Percentiles rank a stretch among this genome's conserved stretches.
Evolutionary conservation across 2,329 filamentous ascomycete species (phyloP).

Genomic region (Escovopsis weberi): DNA sequence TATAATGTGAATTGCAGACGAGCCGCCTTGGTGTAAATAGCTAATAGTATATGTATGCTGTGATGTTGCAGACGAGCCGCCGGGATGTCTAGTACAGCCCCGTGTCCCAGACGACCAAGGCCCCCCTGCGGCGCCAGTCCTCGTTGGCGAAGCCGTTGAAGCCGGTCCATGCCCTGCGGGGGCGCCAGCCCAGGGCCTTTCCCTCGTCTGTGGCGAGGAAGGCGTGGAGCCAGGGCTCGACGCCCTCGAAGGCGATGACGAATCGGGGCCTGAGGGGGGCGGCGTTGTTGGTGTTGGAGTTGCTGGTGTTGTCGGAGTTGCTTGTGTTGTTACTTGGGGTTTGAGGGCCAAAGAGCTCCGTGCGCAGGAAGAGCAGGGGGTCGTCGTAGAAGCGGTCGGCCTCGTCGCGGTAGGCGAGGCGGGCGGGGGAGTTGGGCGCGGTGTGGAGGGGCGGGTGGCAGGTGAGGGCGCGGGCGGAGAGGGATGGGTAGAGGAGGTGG

Average conservation of each 20-base stretch:
- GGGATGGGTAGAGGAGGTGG: conserved; percentile 60
- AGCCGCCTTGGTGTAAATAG: no score
- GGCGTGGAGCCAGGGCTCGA: conserved; percentile 31
- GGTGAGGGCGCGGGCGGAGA: conserved; percentile 70
- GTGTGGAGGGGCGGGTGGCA: conserved; percentile 78
- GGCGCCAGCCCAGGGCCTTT: conserved; percentile 24
- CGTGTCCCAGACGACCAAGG: conserved; percentile 46
- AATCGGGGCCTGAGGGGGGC: conserved; percentile 32
- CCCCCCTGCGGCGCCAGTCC: conserved; percentile 41
- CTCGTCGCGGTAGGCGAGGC: conserved; percentile 66
- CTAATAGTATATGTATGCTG: no score
- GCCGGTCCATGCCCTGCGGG: conserved; percentile 37
- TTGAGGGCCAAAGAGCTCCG: conserved; percentile 29
- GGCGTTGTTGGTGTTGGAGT: conserved; percentile 3
- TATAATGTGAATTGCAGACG: no score
- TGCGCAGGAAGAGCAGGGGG: conserved; percentile 35
- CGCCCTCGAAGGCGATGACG: conserved; percentile 46
- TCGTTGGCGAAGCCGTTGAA: conserved; percentile 51
- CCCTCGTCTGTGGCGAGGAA: conserved; percentile 29
- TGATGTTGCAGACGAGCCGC: no score
- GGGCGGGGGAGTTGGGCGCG: conserved; percentile 41
- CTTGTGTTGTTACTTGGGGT: no score
- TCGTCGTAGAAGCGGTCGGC: conserved; percentile 81
- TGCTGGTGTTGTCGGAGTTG: no score
- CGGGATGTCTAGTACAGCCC: conserved; percentile 15